Evolutionary conservation across 805 yeast species (phyloP).

Genomic region (Cyberlindnera galapagoensis): DNA sequence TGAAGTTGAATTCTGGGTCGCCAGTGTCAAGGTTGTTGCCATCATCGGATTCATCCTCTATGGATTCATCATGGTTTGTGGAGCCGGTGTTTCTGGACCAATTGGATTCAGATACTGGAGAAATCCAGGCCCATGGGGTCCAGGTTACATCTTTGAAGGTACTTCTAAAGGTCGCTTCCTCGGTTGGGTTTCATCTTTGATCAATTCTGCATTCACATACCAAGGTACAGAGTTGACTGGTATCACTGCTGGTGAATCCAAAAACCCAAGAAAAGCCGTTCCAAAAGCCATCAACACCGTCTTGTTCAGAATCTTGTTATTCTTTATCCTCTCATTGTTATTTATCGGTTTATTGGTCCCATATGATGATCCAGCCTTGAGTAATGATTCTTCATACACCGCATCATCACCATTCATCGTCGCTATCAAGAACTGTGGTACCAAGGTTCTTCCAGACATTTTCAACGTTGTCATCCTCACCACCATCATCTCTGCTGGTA

Average conservation of each 20-base stretch:
- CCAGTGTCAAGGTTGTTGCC: constrained; percentile 59
- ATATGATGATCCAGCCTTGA: constrained; percentile 45
- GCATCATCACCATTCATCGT: constrained; percentile 64
- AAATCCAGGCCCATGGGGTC: constrained; percentile 75
- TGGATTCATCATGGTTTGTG: constrained; percentile 66
- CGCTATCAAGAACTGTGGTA: constrained; percentile 64
- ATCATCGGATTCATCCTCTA: constrained; percentile 65
- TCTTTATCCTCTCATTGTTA: constrained; percentile 58
- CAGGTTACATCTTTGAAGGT: constrained; percentile 46
- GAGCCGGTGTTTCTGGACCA: constrained; percentile 66
- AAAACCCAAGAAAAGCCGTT: constrained; percentile 41
- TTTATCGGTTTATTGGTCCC: constrained; percentile 70
- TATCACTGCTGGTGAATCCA: constrained; percentile 67
- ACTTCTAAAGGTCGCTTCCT: constrained; percentile 51
- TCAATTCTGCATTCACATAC: constrained; percentile 70
- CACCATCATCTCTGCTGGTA: constrained; percentile 72
- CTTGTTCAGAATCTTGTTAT: constrained; percentile 55
- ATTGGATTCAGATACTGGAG: constrained; percentile 79
- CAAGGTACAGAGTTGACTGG: constrained; percentile 78
- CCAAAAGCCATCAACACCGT: constrained; percentile 70
- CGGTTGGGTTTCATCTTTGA: constrained; percentile 64
- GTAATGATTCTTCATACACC: constrained; percentile 28
- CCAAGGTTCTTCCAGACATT: constrained; percentile 57
- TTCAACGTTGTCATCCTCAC: constrained; percentile 64
- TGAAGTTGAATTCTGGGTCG: constrained; percentile 72